Conservation (phyloP, 2,329 filamentous ascomycete genomes). For the Cladophialophora chaetospira region DNA sequence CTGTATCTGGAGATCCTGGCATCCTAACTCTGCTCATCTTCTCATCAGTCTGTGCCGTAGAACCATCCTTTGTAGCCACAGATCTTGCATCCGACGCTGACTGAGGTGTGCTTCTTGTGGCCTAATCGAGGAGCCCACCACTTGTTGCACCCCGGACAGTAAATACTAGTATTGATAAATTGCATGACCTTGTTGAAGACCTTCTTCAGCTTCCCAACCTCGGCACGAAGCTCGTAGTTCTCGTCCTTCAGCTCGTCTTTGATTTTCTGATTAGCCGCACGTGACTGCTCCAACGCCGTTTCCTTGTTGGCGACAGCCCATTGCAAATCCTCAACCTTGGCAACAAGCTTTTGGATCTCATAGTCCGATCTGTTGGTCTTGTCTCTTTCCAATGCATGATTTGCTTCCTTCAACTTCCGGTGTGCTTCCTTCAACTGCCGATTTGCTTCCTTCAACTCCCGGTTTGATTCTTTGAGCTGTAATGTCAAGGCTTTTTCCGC, state of each 20-base stretch:
- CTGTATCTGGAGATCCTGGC: neutral
- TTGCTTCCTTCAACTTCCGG: neutral
- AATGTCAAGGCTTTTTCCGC: neutral
- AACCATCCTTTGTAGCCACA: neutral
- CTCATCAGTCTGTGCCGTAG: too few species aligned
- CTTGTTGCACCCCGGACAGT: neutral
- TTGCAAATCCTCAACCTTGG: neutral
- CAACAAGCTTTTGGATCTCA: neutral
- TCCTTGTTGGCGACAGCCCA: neutral
- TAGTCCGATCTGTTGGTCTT: neutral
- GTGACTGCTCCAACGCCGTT: neutral
- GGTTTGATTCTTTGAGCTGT: neutral
- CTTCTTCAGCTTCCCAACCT: neutral
- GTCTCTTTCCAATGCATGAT: neutral
- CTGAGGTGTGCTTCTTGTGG: neutral
- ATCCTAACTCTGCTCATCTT: neutral
- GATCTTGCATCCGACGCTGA: conserved; percentile 1
- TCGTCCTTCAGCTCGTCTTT: conserved; percentile 7
- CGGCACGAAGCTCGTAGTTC: neutral
- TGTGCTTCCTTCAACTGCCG: neutral
- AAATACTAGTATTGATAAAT: neutral
- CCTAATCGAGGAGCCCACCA: conserved; percentile 6
- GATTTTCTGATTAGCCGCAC: conserved; percentile 6
- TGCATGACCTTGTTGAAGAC: conserved; percentile 1
- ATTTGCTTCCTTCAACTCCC: neutral